Conservation (phyloP, 805 yeast genomes). For the Kuraishia capsulata region DNA sequence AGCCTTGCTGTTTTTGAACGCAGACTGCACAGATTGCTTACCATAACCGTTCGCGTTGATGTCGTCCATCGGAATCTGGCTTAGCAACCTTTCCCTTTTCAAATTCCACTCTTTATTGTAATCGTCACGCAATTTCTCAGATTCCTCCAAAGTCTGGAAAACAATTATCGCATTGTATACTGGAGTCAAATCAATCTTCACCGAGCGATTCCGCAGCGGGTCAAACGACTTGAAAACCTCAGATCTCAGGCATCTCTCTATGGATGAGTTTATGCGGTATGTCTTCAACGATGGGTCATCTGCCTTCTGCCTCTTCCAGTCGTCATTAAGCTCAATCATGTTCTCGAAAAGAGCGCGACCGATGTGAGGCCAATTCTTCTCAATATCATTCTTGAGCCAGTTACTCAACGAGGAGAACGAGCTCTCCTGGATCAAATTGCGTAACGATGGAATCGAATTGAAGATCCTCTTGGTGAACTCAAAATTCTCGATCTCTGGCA, state of each 20-base stretch:
- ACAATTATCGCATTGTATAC: slow-evolving; percentile 79
- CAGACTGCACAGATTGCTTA: slow-evolving; percentile 17
- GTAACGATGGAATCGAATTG: slow-evolving; percentile 68
- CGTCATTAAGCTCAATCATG: slow-evolving; percentile 43
- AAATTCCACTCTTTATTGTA: slow-evolving; percentile 64
- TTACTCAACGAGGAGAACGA: slow-evolving; percentile 56
- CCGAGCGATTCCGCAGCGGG: slow-evolving; percentile 36
- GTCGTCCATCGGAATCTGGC: slow-evolving; percentile 29
- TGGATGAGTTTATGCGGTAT: slow-evolving; percentile 76
- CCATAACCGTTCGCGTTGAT: neutral
- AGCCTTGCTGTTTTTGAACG: slow-evolving; percentile 28
- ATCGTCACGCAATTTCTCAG: slow-evolving; percentile 48
- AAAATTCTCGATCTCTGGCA: slow-evolving; percentile 55
- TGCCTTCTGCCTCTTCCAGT: slow-evolving; percentile 46
- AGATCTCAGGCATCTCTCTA: slow-evolving; percentile 69
- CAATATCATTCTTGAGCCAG: slow-evolving; percentile 55
- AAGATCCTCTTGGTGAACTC: slow-evolving; percentile 69
- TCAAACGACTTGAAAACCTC: slow-evolving; percentile 29
- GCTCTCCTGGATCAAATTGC: slow-evolving; percentile 64
- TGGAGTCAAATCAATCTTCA: slow-evolving; percentile 55
- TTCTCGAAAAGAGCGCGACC: slow-evolving; percentile 51
- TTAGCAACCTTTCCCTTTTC: slow-evolving; percentile 61
- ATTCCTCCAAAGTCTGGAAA: slow-evolving; percentile 62
- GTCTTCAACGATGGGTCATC: slow-evolving; percentile 34
- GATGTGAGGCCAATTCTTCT: slow-evolving; percentile 46